Evolutionary conservation across 2,329 filamentous ascomycete genomes (phyloP).

Genomic region (Blastomyces emzantsi): DNA sequence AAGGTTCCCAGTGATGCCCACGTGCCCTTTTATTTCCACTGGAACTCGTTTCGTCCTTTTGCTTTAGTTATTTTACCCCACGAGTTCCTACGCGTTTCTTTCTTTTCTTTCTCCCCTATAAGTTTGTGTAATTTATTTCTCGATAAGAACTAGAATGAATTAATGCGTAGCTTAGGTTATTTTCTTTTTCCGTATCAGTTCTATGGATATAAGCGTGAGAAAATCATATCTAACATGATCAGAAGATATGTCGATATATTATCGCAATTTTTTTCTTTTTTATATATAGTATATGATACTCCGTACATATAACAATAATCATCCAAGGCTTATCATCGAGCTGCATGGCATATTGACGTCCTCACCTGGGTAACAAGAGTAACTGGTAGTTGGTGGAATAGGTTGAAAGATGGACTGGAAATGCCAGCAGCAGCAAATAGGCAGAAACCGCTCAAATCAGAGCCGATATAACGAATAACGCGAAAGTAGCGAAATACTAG

Average conservation of each 20-base stretch:
- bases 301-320: not conserved
- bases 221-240: not conserved
- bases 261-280: too few relatives aligned
- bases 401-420: not conserved
- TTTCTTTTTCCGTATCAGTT: not conserved
- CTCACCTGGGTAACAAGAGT: not conserved
- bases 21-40: not conserved
- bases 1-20: too few relatives aligned
- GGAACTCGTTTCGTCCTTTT: not conserved
- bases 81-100: not conserved
- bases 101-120: not conserved
- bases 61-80: not conserved
- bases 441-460: not conserved
- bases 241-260: not conserved
- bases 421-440: not conserved
- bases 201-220: not conserved
- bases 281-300: too few relatives aligned
- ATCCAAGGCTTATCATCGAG: not conserved
- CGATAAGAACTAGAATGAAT: not conserved
- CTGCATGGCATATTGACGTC: not conserved
- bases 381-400: too few relatives aligned
- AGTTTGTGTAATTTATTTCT: slow-evolving; percentile 1
- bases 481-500: not conserved
- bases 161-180: not conserved
- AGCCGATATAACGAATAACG: not conserved